phyloP scores from a whole-genome alignment of 2,329 filamentous ascomycete species.

The Pseudocercospora crystallina region DNA sequence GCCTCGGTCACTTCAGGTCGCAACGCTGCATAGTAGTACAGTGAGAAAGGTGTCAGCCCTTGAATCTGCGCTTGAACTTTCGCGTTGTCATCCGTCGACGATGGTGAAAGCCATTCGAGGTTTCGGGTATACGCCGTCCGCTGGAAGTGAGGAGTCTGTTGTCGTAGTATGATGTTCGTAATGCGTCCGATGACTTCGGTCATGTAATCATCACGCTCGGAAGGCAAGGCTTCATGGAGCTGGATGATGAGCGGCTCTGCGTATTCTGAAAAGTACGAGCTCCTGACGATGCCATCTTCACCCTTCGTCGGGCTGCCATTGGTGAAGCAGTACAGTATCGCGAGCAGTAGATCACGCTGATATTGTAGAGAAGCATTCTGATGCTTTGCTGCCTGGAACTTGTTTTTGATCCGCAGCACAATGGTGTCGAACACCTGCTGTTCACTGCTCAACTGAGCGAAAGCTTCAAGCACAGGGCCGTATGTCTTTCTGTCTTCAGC shows the following conservation, averaged over 20 bases:
- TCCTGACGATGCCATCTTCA: constrained; percentile 40
- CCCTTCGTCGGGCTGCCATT: constrained; percentile 50
- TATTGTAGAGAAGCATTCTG: constrained; percentile 55
- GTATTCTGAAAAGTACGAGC: constrained; percentile 48
- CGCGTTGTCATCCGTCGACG: constrained; percentile 15
- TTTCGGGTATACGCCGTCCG: constrained; percentile 32
- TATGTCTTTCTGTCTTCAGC: constrained; percentile 49
- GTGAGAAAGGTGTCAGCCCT: constrained; percentile 28
- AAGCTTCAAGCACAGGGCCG: constrained; percentile 59
- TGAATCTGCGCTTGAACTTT: constrained; percentile 6
- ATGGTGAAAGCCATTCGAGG: constrained; percentile 31
- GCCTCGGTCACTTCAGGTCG: constrained; percentile 31
- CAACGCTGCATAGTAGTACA: constrained; percentile 35
- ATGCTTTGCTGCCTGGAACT: constrained; percentile 57
- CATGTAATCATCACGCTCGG: constrained; percentile 49
- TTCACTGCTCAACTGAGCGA: constrained; percentile 64
- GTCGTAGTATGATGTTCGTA: constrained; percentile 59
- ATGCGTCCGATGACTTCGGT: constrained; percentile 62
- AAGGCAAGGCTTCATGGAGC: constrained; percentile 34
- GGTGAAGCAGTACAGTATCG: constrained; percentile 61
- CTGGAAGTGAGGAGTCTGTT: constrained; percentile 51
- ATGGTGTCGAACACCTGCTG: constrained; percentile 64
- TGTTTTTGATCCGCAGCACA: constrained; percentile 62
- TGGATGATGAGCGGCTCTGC: constrained; percentile 44
- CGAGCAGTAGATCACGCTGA: constrained; percentile 59